Base-by-base conservation (phyloP, 2,329 filamentous ascomycete species). In the Ascochyta koolunga region DNA sequence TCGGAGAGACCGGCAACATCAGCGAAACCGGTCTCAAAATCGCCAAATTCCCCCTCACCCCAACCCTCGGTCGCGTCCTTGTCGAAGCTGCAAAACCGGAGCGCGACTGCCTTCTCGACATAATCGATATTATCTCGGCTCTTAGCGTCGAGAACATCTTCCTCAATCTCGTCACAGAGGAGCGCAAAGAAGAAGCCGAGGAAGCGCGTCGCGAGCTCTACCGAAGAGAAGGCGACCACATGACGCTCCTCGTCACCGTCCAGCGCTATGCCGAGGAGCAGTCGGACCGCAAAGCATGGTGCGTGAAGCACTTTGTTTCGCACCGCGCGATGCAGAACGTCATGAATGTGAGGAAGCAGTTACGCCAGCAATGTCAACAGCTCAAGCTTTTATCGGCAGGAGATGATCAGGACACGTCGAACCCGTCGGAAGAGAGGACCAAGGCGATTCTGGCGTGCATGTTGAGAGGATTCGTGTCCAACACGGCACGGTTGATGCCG, bases 31-130 rank as follows among this genome's bases (percentile, higher is more conserved):
- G 95, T 1, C 80, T 82, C 37, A 88, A 88, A 49, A 92, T 99
- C 74, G 89, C 93, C 0, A 83, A 86, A 32, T 86, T 98, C 19
- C 95, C 95, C 0, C 82, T 99, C 1, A 87, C 91, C 0, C 91
- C 91, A 0, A 84, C 89, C 0, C 85, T 96, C 8, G 92, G 89
- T 0, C 86, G 92, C 1, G 91, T 96, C 1, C 80, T 99, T 0
- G 80, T 99, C 16, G 90, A 91, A 36, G 90, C 93, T 0, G 86
- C 88, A 0, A 83, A 84, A 6, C 83, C 88, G 0, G 84, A 88
- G 36, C 84, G 83, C 42, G 85, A 90, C 62, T 96, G 92, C 63
- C 77, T 97, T 1, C 74, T 88, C 0, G 91, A 96, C 62, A 87
- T 86, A 4, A 93, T 99, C 59, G 95, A 98, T 67, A 88, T 97